Evolutionary conservation across 495 filamentous ascomycete genomes (phyloP).

Genomic region (Xanthoparmelia taractica): DNA sequence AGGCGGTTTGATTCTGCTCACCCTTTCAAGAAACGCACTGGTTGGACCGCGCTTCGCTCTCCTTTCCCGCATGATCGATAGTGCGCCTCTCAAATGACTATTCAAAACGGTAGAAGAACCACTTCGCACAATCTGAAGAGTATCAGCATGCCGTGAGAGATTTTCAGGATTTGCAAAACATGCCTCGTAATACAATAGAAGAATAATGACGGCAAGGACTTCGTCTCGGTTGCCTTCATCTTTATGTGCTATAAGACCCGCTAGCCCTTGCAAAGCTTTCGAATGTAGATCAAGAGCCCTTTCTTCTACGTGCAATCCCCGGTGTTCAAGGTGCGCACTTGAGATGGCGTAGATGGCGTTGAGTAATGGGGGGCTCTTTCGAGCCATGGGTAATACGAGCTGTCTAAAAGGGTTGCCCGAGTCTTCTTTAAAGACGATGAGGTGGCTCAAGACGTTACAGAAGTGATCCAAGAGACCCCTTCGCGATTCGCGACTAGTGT

Average conservation of each 20-base stretch:
- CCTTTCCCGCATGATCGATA: slow-evolving; percentile 49
- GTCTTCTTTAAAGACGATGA: slow-evolving; percentile 57
- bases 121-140: slow-evolving; percentile 49
- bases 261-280: slow-evolving; percentile 50
- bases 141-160: not conserved
- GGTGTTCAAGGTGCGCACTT: slow-evolving; percentile 52
- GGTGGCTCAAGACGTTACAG: slow-evolving; percentile 53
- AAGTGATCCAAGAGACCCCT: slow-evolving; percentile 54
- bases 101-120: slow-evolving; percentile 50
- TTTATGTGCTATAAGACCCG: slow-evolving; percentile 47
- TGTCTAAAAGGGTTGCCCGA: slow-evolving; percentile 56
- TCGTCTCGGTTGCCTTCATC: slow-evolving; percentile 45
- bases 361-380: slow-evolving; percentile 44
- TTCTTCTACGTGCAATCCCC: slow-evolving; percentile 48
- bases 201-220: slow-evolving; percentile 53
- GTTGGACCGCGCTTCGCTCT: slow-evolving; percentile 43
- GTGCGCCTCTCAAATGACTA: slow-evolving; percentile 51
- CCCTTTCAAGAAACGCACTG: slow-evolving; percentile 49
- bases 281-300: slow-evolving; percentile 53
- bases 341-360: slow-evolving; percentile 53
- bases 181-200: slow-evolving; percentile 58
- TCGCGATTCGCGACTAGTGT: slow-evolving; percentile 46
- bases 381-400: slow-evolving; percentile 50
- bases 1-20: slow-evolving; percentile 28
- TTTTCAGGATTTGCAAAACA: slow-evolving; percentile 25